Base-by-base conservation (phyloP, 805 yeast species). In the Myxozyma vanderwaltii region DNA sequence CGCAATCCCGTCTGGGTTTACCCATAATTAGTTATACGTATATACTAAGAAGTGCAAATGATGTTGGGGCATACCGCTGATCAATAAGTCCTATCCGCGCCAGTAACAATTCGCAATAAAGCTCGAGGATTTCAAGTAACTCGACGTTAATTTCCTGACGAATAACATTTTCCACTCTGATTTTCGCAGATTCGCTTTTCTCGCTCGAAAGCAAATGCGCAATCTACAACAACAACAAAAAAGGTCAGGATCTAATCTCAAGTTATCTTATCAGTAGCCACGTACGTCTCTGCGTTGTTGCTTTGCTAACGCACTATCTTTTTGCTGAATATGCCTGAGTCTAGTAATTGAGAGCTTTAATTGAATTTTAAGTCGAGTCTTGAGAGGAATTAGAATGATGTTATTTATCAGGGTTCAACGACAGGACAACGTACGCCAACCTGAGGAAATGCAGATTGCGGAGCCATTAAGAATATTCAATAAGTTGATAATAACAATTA, bases 71-170 rank as follows among this genome's bases (percentile, higher is more conserved):
- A 12, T 31, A 67, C 69, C 57, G 58, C 21, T 77, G 82, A 24
- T 81, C 81, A 27, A 90, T 69, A 23, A 89, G 76, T 15, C 85
- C 80, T 12, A 87, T 81, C 58, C 97, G 77, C 0, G 96, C 96
- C 49, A 87, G 78, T 21, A 89, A 71, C 3, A 90, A 75, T 72
- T 91, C 96, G 69, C 96, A 86, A 70, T 89, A 89, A 19, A 91
- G 75, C 72, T 91, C 96, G 48, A 90, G 72, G 47, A 82, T 82
- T 71, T 91, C 96, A 54, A 90, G 75, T 24, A 90, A 75, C 73
- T 90, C 96, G 23, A 88, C 82, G 68, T 85, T 82, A 33, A 88
- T 82, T 69, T 90, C 97, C 65, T 89, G 92, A 36, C 91, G 79
- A 33, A 91, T 88, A 57, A 90, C 82, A 67, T 88, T 87, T 70